Conservation (phyloP, 768 basidiomycete genomes). For the Clitopilus passeckerianus region DNA sequence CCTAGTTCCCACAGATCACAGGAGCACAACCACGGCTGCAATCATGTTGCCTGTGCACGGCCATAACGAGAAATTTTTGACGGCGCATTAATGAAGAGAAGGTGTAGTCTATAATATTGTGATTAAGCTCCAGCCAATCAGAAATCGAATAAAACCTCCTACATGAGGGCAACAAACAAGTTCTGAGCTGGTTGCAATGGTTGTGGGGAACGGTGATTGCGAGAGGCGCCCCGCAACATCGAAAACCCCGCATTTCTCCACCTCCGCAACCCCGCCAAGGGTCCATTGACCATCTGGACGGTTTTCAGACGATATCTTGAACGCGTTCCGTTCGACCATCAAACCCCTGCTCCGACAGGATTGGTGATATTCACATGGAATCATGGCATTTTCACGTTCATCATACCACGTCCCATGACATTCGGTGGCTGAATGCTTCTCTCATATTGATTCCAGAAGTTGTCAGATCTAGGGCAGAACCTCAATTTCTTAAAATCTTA, state of each 20-base stretch:
- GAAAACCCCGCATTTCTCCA: background rate
- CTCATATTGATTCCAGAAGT: background rate
- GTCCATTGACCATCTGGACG: background rate
- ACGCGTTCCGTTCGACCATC: background rate
- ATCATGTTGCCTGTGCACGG: background rate
- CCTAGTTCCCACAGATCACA: background rate
- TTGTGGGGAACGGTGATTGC: background rate
- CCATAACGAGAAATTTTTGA: background rate
- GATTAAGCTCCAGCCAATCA: background rate
- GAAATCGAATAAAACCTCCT: background rate
- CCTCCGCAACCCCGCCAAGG: background rate
- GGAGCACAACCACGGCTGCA: background rate
- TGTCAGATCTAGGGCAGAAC: background rate
- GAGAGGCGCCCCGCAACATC: background rate
- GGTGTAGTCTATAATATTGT: background rate
- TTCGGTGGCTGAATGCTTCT: background rate
- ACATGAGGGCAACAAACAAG: background rate
- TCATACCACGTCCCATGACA: background rate
- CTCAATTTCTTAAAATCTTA: background rate
- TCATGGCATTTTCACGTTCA: background rate
- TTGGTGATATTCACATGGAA: background rate
- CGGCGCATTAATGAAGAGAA: background rate
- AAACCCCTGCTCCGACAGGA: background rate
- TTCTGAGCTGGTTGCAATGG: background rate
- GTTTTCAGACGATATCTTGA: background rate